Percentiles rank a stretch among this genome's conserved stretches.
Conservation (phyloP, 495 filamentous ascomycete genomes). For the Lentithecium fluviatile region DNA sequence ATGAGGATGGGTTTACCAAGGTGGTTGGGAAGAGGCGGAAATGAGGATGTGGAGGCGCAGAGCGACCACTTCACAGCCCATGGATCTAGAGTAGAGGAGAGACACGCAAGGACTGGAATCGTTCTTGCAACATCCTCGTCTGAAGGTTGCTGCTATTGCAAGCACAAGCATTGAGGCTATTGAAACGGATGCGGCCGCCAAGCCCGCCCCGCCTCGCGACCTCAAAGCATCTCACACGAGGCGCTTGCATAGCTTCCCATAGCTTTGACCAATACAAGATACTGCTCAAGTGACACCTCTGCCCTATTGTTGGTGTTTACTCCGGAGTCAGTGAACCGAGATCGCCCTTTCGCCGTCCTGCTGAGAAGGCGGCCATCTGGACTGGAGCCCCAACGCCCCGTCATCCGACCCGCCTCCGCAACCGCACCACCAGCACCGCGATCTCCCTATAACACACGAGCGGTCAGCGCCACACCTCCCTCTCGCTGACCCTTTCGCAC, state of each 20-base stretch:
- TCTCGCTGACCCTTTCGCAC: background rate
- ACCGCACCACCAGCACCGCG: background rate
- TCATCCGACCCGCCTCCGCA: slow-evolving; percentile 3
- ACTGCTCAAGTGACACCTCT: too few species aligned
- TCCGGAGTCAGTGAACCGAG: too few species aligned
- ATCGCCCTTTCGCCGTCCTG: too few species aligned
- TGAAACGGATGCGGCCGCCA: background rate
- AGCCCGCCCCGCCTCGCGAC: background rate
- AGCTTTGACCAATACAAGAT: too few species aligned
- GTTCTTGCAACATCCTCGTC: too few species aligned
- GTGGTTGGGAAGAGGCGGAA: slow-evolving; percentile 71
- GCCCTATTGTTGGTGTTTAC: too few species aligned
- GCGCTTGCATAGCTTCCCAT: too few species aligned
- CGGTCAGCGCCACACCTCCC: background rate
- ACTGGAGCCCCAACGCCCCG: too few species aligned
- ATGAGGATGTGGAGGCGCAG: slow-evolving; percentile 35
- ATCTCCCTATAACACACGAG: slow-evolving; percentile 2
- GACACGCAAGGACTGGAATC: too few species aligned
- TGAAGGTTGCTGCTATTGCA: too few species aligned
- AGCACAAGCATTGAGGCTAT: background rate
- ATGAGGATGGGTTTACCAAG: slow-evolving; percentile 94
- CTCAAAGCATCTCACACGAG: too few species aligned
- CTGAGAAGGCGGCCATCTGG: too few species aligned
- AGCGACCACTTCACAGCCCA: background rate
- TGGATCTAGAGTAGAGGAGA: background rate